Evolutionary conservation across 179 eudicot genomes (phyloP), one percentile per base, ranked within the genome.

Genomic region (Silene vulgaris): DNA sequence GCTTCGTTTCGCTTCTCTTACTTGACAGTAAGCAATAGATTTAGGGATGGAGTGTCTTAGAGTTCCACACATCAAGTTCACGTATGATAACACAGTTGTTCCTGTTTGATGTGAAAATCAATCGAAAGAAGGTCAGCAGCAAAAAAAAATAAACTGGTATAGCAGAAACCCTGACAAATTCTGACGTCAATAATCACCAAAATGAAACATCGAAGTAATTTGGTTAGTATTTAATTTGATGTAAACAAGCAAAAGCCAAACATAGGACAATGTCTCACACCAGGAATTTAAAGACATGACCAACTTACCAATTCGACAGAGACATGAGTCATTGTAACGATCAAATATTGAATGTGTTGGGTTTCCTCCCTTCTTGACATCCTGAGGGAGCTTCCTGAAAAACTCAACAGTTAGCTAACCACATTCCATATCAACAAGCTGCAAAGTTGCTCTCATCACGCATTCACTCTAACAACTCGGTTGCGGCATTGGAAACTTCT

Each of bases 1-100:
- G 87, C 93, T 83, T 71, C 97, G 90, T 75, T 95, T 95, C 69
- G 99, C 97, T 83, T 95, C 99, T 50, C 99, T 96, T 65, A 95
- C 99, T 89, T 95, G 99, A 79, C 99, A 92, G 80, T 92, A 95
- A 45, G 92, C 99, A 29, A 95, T 79, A 30, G 97, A 90, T 76
- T 95, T 95, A 1, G 99, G 99, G 69, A 95, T 92, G 57, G 97
- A 90, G 77, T 92, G 84, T 79, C 99, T 87, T 75, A 95, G 77
- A 63, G 87, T 79, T 17, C 79, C 97, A 78, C 96, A 91, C 26
- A 95, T 97, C 93, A 92, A 85, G 69, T 89, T 89, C 72, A 92
- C 96, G 71, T 95, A 95, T 65, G 92, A 83, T 88, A 92, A 80
- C 23, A 95, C 99, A 66, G 84, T 95, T 56, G 97, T 60, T 80